Evolutionary conservation across 768 basidiomycete genomes (phyloP).

Genomic region (Termitomyces sp.): DNA sequence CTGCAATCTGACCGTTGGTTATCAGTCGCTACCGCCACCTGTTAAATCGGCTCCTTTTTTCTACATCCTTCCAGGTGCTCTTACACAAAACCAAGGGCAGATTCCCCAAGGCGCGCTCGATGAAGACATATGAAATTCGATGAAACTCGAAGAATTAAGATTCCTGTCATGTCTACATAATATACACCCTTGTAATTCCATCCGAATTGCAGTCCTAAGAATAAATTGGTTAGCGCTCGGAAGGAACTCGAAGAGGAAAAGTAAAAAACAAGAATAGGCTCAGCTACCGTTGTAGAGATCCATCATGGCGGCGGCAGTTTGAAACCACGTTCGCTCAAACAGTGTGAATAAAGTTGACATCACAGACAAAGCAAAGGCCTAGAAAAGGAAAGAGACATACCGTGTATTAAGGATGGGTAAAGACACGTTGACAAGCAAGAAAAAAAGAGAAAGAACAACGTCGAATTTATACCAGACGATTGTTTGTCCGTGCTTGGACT

Average conservation of each 20-base stretch:
- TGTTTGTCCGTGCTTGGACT: slow-evolving; percentile 17
- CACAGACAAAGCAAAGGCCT: slow-evolving; percentile 28
- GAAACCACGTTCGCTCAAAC: slow-evolving; percentile 52
- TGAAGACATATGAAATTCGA: slow-evolving; percentile 23
- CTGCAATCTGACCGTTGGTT: slow-evolving; percentile 66
- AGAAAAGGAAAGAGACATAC: slow-evolving; percentile 21
- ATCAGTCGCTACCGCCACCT: slow-evolving; percentile 77
- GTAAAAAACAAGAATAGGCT: slow-evolving; percentile 31
- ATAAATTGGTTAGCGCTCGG: background rate
- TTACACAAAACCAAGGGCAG: slow-evolving; percentile 88
- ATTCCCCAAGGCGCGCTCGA: slow-evolving; percentile 83
- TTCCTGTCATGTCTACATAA: background rate
- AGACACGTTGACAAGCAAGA: background rate
- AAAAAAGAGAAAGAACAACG: background rate
- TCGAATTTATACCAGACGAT: slow-evolving; percentile 10
- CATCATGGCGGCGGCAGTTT: slow-evolving; percentile 43
- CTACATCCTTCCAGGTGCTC: slow-evolving; percentile 76
- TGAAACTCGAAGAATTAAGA: background rate
- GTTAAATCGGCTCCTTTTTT: slow-evolving; percentile 73
- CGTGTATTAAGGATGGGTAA: background rate
- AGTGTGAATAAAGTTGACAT: slow-evolving; percentile 74
- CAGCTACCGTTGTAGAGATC: slow-evolving; percentile 86
- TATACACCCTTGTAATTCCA: background rate
- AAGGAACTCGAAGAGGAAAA: slow-evolving; percentile 2
- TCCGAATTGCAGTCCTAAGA: slow-evolving; percentile 8